A percentile compares a stretch with the other conserved stretches of the same genome.
These are phyloP conservation scores for Yamadazyma siamensis DNA, from an alignment of 1,139 yeast genomes.

Conservation along the genomic window DNA sequence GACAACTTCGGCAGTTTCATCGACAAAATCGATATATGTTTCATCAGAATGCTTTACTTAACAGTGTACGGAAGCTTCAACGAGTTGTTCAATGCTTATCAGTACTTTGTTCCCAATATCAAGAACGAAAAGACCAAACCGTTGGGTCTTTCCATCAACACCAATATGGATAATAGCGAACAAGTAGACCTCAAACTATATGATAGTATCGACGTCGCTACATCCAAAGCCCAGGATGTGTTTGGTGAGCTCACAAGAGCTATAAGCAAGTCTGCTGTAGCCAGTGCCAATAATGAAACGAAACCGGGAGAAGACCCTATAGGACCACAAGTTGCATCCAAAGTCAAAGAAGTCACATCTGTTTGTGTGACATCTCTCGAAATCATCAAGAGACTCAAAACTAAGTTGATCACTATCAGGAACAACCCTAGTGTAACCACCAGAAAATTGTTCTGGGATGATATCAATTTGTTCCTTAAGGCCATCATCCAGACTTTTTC, in stretches of 20 bases:
- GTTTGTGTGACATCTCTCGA: slow-evolving; percentile 84
- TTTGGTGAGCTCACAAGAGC: slow-evolving; percentile 77
- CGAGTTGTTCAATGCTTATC: slow-evolving; percentile 75
- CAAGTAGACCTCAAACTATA: slow-evolving; percentile 77
- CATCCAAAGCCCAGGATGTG: slow-evolving; percentile 75
- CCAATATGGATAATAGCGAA: slow-evolving; percentile 22
- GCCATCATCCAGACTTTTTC: slow-evolving; percentile 81
- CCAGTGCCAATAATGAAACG: slow-evolving; percentile 17
- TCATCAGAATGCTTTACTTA: slow-evolving; percentile 69
- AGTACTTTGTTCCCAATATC: slow-evolving; percentile 40
- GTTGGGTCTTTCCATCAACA: slow-evolving; percentile 19
- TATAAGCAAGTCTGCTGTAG: slow-evolving; percentile 65
- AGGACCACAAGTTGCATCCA: slow-evolving; percentile 45
- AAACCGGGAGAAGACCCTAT: slow-evolving; percentile 10
- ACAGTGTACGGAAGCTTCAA: slow-evolving; percentile 70
- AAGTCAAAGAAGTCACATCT: slow-evolving; percentile 72
- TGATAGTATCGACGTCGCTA: slow-evolving; percentile 69
- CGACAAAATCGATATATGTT: slow-evolving; percentile 61
- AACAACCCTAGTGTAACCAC: slow-evolving; percentile 53
- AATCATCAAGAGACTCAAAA: slow-evolving; percentile 64
- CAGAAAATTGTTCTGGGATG: slow-evolving; percentile 77
- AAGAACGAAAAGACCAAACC: slow-evolving; percentile 11
- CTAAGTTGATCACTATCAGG: slow-evolving; percentile 51
- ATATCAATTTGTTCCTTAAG: slow-evolving; percentile 76
- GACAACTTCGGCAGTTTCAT: slow-evolving; percentile 48